Percentiles rank a stretch among this genome's conserved stretches.
Evolutionary conservation across 768 basidiomycete genomes (phyloP).

Genomic region (Lanmaoa rubissima): DNA sequence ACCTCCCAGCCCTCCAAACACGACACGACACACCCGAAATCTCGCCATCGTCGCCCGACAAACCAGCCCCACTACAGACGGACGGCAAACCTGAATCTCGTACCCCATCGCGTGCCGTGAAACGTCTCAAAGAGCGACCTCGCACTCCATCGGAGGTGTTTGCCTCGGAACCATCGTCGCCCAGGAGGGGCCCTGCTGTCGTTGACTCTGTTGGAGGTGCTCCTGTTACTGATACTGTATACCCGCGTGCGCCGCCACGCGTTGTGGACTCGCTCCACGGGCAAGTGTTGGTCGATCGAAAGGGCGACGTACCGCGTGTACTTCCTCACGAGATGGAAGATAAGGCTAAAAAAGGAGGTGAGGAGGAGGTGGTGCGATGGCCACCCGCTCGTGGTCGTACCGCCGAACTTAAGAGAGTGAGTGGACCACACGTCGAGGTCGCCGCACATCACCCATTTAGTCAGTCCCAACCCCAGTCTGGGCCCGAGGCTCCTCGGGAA

Average conservation of each 20-base stretch:
- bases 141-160: conserved; percentile 15
- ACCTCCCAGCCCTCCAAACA: background rate
- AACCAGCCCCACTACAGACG: background rate
- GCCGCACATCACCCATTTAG: conserved; percentile 17
- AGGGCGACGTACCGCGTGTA: conserved; percentile 12
- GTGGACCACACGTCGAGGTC: background rate
- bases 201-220: background rate
- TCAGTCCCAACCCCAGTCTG: background rate
- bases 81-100: background rate
- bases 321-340: background rate
- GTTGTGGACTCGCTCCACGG: conserved; percentile 18
- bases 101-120: background rate
- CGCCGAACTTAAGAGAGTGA: background rate
- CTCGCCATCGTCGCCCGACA: background rate
- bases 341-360: background rate
- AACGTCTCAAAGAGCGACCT: conserved; percentile 9
- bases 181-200: background rate
- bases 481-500: background rate
- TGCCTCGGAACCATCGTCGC: conserved; percentile 17
- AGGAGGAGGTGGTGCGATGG: conserved; percentile 3
- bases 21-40: conserved; percentile 1
- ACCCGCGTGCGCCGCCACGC: conserved; percentile 22
- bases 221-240: background rate
- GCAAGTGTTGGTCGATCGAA: conserved; percentile 19
- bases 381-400: conserved; percentile 13